Evolutionary conservation across 2,329 filamentous ascomycete genomes (phyloP), one percentile per base, ranked within the genome.

Genomic region (Phyllosticta citrichinensis): DNA sequence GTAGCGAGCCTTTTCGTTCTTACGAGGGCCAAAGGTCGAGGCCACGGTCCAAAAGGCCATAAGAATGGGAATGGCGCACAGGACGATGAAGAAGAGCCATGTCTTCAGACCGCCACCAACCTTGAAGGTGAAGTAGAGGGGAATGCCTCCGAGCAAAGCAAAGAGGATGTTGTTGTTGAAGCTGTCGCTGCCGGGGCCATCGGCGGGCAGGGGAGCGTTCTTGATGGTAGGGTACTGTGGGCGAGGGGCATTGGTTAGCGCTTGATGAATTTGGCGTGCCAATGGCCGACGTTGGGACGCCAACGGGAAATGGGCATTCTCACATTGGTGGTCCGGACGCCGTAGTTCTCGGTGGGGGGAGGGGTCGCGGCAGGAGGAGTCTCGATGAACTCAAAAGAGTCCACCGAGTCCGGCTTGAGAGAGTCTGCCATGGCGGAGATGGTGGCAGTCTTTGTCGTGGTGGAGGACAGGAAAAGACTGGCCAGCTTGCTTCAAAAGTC

Each of bases 151-250:
- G 64, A 96, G 74, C 64, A 93, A 74, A 67, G 82, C 81, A 74
- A 90, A 80, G 67, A 97, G 86, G 68, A 88, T 77, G 68, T 81
- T 77, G 78, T 94, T 96, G 78, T 87, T 92, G 85, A 97, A 99
- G 76, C 80, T 86, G 67, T 96, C 91, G 75, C 83, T 86, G 66
- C 91, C 89, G 57, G 91, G 79, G 57, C 85, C 89, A 74, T 99
- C 94, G 66, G 92, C 93, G 47, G 94, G 94, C 52, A 97, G 85
- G 66, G 94, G 91, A 56, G 87, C 89, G 84, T 97, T 97, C 74
- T 95, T 89, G 78, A 97, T 97, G 64, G 91, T 79, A 33, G 90
- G 87, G 70, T 85, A 93, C 92, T 95, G 71, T 66, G 63, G 35
- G 57, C 61, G 17, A 64, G 65, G 63, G 63, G 72, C 65, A 73